A percentile compares a stretch with the other conserved stretches of the same genome.
These are phyloP conservation scores for Podila horticola DNA, from an alignment of 192 early-diverging fungal species.

Conservation along the genomic window DNA sequence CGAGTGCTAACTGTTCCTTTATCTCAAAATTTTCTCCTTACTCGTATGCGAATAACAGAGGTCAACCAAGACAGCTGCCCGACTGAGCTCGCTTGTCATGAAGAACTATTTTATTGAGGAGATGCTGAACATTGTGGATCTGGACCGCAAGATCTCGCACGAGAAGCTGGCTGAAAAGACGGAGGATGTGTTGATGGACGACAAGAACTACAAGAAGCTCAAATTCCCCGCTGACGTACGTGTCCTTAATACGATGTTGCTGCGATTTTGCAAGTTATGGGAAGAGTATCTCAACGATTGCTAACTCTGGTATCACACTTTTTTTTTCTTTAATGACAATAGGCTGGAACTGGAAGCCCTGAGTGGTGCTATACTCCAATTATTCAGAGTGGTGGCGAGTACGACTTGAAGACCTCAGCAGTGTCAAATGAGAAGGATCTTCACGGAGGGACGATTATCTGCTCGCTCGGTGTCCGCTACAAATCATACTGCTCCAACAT, in stretches of 20 bases:
- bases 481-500: conserved; percentile 96
- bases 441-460: conserved; percentile 91
- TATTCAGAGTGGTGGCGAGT: conserved; percentile 95
- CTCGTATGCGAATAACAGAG: conserved; percentile 55
- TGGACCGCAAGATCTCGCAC: conserved; percentile 88
- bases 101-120: conserved; percentile 87
- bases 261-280: too few species aligned
- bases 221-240: conserved; percentile 76
- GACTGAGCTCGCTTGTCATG: conserved; percentile 80
- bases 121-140: conserved; percentile 88
- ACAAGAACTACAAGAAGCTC: conserved; percentile 72
- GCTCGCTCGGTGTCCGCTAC: conserved; percentile 94
- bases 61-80: conserved; percentile 77
- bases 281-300: too few species aligned
- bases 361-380: conserved; percentile 96
- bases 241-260: not conserved
- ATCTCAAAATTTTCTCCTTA: not conserved
- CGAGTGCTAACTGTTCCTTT: too few species aligned
- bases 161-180: conserved; percentile 79
- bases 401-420: conserved; percentile 86
- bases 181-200: conserved; percentile 75
- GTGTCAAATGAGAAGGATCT: conserved; percentile 76
- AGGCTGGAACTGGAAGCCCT: conserved; percentile 71
- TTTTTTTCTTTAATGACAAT: conserved; percentile 1
- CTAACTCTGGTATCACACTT: not conserved